Percentiles rank a stretch among this genome's conserved stretches.
Conservation (phyloP, 1,284 basidiomycete species). For the Apiotrichum gamsii region DNA sequence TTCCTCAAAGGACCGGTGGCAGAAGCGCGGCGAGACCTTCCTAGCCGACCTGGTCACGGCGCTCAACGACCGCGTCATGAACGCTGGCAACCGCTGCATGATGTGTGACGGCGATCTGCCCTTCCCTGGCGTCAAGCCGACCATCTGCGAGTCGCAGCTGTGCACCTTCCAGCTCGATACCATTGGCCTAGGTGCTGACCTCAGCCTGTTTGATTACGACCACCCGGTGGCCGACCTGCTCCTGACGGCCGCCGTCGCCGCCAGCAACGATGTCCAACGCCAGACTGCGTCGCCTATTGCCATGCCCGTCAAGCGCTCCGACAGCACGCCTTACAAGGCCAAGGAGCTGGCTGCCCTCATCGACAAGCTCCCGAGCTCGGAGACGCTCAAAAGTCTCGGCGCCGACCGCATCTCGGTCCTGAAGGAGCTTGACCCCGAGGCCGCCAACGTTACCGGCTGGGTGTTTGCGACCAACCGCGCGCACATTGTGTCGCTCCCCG, state of each 20-base stretch:
- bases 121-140: constrained; percentile 11
- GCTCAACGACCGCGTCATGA: constrained; percentile 2
- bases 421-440: not conserved
- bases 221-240: constrained; percentile 9
- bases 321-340: not conserved
- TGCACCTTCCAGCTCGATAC: constrained; percentile 8
- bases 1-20: constrained; percentile 2
- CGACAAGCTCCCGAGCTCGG: not conserved
- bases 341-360: not conserved
- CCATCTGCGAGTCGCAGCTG: constrained; percentile 4
- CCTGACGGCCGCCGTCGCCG: constrained; percentile 1
- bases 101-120: constrained; percentile 4
- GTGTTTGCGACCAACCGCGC: constrained; percentile 13
- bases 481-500: constrained; percentile 4
- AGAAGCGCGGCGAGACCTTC: constrained; percentile 1
- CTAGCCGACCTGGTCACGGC: constrained; percentile 1
- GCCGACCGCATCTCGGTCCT: not conserved
- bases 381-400: not conserved
- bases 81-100: constrained; percentile 8
- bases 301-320: not conserved
- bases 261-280: not conserved
- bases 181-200: constrained; percentile 4
- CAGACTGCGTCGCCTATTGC: not conserved
- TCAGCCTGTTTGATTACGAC: constrained; percentile 4
- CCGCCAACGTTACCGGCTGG: not conserved